These are phyloP conservation scores for Rostrohypoxylon terebratum DNA, from an alignment of 495 filamentous ascomycete species.

Conservation along the genomic window DNA sequence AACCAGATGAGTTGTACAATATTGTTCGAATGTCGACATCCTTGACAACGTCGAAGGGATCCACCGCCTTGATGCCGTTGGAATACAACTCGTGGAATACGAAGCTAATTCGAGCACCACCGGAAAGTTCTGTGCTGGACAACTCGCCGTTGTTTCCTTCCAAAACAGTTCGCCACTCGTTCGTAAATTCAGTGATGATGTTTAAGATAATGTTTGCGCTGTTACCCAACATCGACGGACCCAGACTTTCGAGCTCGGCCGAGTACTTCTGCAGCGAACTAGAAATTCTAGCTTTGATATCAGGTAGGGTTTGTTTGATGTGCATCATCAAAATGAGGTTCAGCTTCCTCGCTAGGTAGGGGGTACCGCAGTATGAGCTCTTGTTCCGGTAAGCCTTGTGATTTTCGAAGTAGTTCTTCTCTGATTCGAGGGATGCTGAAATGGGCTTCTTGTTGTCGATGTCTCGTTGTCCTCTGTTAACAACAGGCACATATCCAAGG, in stretches of 20 bases:
- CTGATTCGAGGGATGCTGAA: conserved; percentile 89
- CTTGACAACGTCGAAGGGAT: conserved; percentile 97
- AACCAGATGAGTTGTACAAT: conserved; percentile 97
- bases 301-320: conserved; percentile 99
- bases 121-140: conserved; percentile 92
- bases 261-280: conserved; percentile 93
- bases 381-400: conserved; percentile 99
- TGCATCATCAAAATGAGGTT: conserved; percentile 99
- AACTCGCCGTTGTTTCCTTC: conserved; percentile 97
- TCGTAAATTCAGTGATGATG: conserved; percentile 98
- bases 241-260: conserved; percentile 81
- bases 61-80: conserved; percentile 97
- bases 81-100: conserved; percentile 99
- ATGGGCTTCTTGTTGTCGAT: conserved; percentile 98
- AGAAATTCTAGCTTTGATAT: conserved; percentile 96
- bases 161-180: conserved; percentile 94
- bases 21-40: conserved; percentile 97
- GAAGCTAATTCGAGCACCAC: conserved; percentile 98
- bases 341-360: conserved; percentile 94
- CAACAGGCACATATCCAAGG: conserved; percentile 96
- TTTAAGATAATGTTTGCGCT: conserved; percentile 95
- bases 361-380: conserved; percentile 97
- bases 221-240: conserved; percentile 96
- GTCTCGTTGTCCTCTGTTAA: conserved; percentile 98
- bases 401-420: conserved; percentile 98